Evolutionary conservation across 345 rosid species (phyloP).

Genomic region (Hypericum androsaemum): DNA sequence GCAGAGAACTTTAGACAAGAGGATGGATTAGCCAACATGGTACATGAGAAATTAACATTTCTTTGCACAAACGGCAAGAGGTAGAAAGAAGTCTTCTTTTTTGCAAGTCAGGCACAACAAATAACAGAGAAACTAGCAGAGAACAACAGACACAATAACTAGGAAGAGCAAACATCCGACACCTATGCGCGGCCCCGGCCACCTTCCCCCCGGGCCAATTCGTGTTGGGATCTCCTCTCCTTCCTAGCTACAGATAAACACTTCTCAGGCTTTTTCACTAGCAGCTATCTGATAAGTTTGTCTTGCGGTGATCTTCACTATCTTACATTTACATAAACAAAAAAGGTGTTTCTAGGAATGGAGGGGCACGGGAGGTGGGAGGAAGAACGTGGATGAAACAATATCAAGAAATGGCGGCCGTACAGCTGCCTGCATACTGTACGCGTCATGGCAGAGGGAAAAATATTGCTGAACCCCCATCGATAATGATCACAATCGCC

Average conservation of each 20-base stretch:
- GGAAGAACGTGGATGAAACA: constrained; percentile 11
- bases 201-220: constrained; percentile 16
- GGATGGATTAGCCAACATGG: neutral
- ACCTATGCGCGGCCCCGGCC: constrained; percentile 10
- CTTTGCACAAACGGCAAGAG: constrained; percentile 28
- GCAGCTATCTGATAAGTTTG: constrained; percentile 24
- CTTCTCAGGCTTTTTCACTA: constrained; percentile 22
- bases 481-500: constrained; percentile 19
- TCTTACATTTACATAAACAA: constrained; percentile 40
- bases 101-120: constrained; percentile 27
- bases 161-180: constrained; percentile 19
- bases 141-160: constrained; percentile 13
- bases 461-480: constrained; percentile 25
- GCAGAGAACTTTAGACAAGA: neutral
- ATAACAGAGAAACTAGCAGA: constrained; percentile 19
- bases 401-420: constrained; percentile 18
- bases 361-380: constrained; percentile 7
- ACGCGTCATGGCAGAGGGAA: constrained; percentile 17
- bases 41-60: constrained; percentile 17
- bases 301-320: constrained; percentile 31
- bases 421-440: constrained; percentile 22
- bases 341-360: constrained; percentile 14
- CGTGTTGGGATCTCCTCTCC: constrained; percentile 8
- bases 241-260: constrained; percentile 29
- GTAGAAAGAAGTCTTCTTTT: constrained; percentile 22